Base-by-base conservation (phyloP, 2,329 filamentous ascomycete species). In the Pyrenochaeta sp. region DNA sequence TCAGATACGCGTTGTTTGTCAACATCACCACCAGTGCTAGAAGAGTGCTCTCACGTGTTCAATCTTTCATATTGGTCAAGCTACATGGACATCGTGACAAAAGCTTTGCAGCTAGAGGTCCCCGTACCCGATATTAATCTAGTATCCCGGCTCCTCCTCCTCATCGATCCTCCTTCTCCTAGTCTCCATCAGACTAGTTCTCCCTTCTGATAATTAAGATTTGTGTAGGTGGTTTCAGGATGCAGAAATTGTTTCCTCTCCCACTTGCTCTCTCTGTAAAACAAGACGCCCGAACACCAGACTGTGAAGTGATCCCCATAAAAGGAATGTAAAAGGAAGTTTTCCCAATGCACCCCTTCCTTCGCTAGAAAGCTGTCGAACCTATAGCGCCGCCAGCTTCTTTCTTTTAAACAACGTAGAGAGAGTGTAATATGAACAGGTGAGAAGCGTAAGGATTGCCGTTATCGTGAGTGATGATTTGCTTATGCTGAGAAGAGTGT, bases 391-490 rank as follows among this genome's bases (percentile, higher is more conserved):
- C n/a, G n/a, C 53, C 48, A 44, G 32, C 20, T 31, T 35, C 41
- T 18, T 34, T 35, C 40, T 53, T 54, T 55, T 51, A 47, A 51
- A 49, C 38, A 32, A 37, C 36, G 36, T 48, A 51, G 55, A 43
- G 57, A 57, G 43, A 40, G 46, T 46, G 50, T 54, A 55, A 56
- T 48, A 44, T 58, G 40, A 40, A 59, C 56, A 60, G 23, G 20
- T 51, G 41, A 44, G 49, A 53, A 58, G 44, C 50, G 44, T 51
- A 46, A 48, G 38, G 51, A 55, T 53, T 58, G 56, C 54, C 51
- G 52, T 58, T 51, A 53, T 56, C 50, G 46, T 56, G 34, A 40
- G 41, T 31, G 36, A 40, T 34, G 10, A 34, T 24, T 18, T 39
- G 43, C 31, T 34, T 23, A 13, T 34, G 29, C 21, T 13, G 22